A percentile compares a stretch with the other conserved stretches of the same genome.
Evolutionary conservation across 2,329 filamentous ascomycete species (phyloP).

Genomic region (Xylariales sp.): DNA sequence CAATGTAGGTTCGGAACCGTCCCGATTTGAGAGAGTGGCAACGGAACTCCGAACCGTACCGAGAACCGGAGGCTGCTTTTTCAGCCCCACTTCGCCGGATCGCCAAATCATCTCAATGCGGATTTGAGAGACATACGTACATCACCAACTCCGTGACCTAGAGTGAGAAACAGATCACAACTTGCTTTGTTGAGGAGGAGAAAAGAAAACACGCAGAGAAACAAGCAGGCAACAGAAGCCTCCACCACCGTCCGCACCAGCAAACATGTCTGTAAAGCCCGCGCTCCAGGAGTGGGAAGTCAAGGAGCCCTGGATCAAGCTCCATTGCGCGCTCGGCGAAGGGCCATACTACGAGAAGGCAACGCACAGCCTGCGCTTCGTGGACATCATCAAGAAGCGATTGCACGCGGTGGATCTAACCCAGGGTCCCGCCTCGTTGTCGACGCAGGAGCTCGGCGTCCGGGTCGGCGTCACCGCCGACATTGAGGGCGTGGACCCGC

Average conservation of each 20-base stretch:
- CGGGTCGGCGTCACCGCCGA: slow-evolving; percentile 69
- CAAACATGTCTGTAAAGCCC: slow-evolving; percentile 24
- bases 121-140: too few species aligned
- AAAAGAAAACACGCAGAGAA: slow-evolving; percentile 7
- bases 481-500: slow-evolving; percentile 61
- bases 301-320: slow-evolving; percentile 52
- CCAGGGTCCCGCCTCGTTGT: slow-evolving; percentile 57
- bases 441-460: slow-evolving; percentile 54
- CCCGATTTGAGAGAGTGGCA: slow-evolving; percentile 5
- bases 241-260: too few species aligned
- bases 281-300: slow-evolving; percentile 45
- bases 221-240: slow-evolving; percentile 1
- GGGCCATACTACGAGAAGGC: slow-evolving; percentile 68
- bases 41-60: slow-evolving; percentile 7
- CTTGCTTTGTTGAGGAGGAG: too few species aligned
- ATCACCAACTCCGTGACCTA: too few species aligned
- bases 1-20: slow-evolving; percentile 1
- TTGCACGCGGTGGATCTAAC: slow-evolving; percentile 67
- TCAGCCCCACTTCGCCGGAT: not conserved
- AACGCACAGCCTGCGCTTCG: slow-evolving; percentile 65
- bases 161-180: too few species aligned
- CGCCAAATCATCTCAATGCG: too few species aligned
- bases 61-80: slow-evolving; percentile 4
- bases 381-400: slow-evolving; percentile 77
- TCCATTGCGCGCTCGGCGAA: slow-evolving; percentile 66